A percentile compares a stretch with the other conserved stretches of the same genome.
phyloP scores from a whole-genome alignment of 2,329 filamentous ascomycete genomes.

The Paraphaeosphaeria sporulosa region DNA sequence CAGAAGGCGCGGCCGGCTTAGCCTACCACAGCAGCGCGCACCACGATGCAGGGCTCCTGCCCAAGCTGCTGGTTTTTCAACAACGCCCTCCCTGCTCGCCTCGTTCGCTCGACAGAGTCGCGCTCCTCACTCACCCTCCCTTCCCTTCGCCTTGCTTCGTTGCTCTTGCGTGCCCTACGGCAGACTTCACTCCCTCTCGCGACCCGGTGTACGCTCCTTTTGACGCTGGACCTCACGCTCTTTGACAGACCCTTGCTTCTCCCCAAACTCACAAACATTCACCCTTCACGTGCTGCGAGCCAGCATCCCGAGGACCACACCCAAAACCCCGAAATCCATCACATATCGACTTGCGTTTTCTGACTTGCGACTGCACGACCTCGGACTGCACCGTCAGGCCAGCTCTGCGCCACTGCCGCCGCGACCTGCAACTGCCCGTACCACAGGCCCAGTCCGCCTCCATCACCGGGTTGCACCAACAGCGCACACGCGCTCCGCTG shows the following conservation, averaged over 20 bases:
- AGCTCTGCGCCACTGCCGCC: slow-evolving; percentile 17
- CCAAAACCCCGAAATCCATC: slow-evolving; percentile 21
- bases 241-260: slow-evolving; percentile 46
- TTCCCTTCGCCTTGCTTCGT: slow-evolving; percentile 31
- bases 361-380: slow-evolving; percentile 12
- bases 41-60: slow-evolving; percentile 8
- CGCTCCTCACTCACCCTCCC: slow-evolving; percentile 24
- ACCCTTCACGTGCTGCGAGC: slow-evolving; percentile 36
- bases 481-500: slow-evolving; percentile 33
- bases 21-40: slow-evolving; percentile 3
- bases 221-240: slow-evolving; percentile 46
- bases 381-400: slow-evolving; percentile 17
- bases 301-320: slow-evolving; percentile 29
- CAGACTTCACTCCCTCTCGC: slow-evolving; percentile 36
- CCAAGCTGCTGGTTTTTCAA: slow-evolving; percentile 33
- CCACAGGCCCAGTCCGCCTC: slow-evolving; percentile 37
- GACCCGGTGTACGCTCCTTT: slow-evolving; percentile 52
- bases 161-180: slow-evolving; percentile 32
- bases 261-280: background rate
- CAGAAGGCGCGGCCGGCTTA: slow-evolving; percentile 17
- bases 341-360: slow-evolving; percentile 13
- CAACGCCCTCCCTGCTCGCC: slow-evolving; percentile 23
- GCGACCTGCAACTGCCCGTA: slow-evolving; percentile 28
- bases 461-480: slow-evolving; percentile 32
- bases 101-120: slow-evolving; percentile 28